phyloP scores from a whole-genome alignment of 116 monocot species.

The Zostera marina region DNA sequence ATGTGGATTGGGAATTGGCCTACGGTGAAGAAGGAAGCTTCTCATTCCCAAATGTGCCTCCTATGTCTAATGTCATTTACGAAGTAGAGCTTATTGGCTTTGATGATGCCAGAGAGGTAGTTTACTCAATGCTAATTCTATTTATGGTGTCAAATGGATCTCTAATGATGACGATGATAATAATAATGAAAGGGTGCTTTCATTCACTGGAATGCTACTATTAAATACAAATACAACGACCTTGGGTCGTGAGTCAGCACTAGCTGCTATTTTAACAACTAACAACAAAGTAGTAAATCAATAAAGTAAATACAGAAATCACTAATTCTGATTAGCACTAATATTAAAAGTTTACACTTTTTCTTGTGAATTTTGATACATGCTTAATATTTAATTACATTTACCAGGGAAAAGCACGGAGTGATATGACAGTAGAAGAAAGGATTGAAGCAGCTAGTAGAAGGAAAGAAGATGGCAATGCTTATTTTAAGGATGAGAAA shows the following conservation, averaged over 20 bases:
- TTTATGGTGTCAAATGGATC: neutral
- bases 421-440: constrained; percentile 98
- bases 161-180: neutral
- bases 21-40: constrained; percentile 96
- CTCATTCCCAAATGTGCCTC: constrained; percentile 96
- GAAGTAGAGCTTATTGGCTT: constrained; percentile 95
- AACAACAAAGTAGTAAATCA: too few relatives aligned
- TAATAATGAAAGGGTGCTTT: neutral
- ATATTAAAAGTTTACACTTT: neutral
- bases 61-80: constrained; percentile 74
- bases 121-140: neutral
- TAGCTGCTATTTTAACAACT: too few relatives aligned
- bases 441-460: constrained; percentile 89
- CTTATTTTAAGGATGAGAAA: constrained; percentile 73
- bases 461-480: constrained; percentile 75
- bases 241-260: too few relatives aligned
- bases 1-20: constrained; percentile 85
- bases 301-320: too few relatives aligned
- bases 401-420: constrained; percentile 77
- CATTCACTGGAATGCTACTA: too few relatives aligned
- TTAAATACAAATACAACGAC: too few relatives aligned
- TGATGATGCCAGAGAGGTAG: constrained; percentile 90
- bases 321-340: too few relatives aligned
- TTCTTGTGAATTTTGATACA: neutral
- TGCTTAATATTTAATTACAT: neutral